Evolutionary conservation across 192 early-diverging fungal species (phyloP).

Genomic region (Geosiphon pyriformis): DNA sequence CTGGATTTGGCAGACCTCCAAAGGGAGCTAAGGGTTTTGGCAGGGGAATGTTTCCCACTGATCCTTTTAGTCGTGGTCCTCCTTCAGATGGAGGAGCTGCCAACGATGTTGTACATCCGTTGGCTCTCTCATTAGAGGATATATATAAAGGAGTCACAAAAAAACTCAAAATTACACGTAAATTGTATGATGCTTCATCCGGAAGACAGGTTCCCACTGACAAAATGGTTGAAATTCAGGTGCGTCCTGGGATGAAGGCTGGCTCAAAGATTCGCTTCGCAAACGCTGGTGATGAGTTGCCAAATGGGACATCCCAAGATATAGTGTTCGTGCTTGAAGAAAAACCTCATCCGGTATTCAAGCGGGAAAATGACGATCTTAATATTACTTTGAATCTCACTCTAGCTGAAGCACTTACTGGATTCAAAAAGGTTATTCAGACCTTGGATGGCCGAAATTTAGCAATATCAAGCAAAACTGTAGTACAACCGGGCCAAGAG

Average conservation of each 20-base stretch:
- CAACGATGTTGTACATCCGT: slow-evolving; percentile 50
- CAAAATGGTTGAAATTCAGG: slow-evolving; percentile 76
- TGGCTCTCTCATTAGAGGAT: slow-evolving; percentile 86
- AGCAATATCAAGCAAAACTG: slow-evolving; percentile 53
- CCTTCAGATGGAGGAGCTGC: slow-evolving; percentile 37
- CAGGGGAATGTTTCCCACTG: slow-evolving; percentile 2
- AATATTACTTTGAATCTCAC: slow-evolving; percentile 54
- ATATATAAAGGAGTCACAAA: slow-evolving; percentile 87
- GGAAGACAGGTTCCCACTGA: slow-evolving; percentile 49
- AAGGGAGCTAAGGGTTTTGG: slow-evolving; percentile 17
- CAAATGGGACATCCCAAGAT: slow-evolving; percentile 75
- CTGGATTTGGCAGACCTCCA: slow-evolving; percentile 16
- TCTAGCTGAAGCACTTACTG: slow-evolving; percentile 74
- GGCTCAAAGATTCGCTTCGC: slow-evolving; percentile 94
- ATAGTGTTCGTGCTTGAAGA: slow-evolving; percentile 93
- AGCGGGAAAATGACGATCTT: slow-evolving; percentile 85
- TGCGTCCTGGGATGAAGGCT: slow-evolving; percentile 97
- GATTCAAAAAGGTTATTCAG: slow-evolving; percentile 69
- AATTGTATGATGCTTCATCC: slow-evolving; percentile 34
- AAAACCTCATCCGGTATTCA: slow-evolving; percentile 83
- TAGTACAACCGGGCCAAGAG: slow-evolving; percentile 70
- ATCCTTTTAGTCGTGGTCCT: slow-evolving; percentile 18
- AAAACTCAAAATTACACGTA: slow-evolving; percentile 87
- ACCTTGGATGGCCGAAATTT: slow-evolving; percentile 73
- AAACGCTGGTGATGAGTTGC: slow-evolving; percentile 82